Conservation (phyloP, 768 basidiomycete genomes). For the Cystofilobasidium bisporidii region DNA sequence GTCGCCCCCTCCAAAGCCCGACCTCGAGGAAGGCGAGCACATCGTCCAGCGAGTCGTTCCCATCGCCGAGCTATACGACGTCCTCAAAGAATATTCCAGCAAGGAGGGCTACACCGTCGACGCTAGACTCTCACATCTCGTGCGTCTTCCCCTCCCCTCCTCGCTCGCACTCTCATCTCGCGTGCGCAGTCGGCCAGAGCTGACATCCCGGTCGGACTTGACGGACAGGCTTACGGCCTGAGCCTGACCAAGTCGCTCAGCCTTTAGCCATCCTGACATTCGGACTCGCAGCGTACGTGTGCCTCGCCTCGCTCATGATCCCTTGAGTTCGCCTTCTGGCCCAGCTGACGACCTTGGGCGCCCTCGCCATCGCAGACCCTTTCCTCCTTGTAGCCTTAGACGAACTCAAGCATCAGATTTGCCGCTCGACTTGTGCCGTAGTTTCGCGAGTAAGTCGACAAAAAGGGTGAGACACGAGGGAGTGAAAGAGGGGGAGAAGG, state of each 20-base stretch:
- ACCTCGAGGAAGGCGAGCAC: slow-evolving; percentile 25
- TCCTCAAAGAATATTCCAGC: slow-evolving; percentile 3
- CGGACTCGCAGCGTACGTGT: too few relatives aligned
- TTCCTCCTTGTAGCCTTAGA: too few relatives aligned
- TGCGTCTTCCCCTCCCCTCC: neutral
- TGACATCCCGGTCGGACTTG: neutral
- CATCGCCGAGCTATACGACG: neutral
- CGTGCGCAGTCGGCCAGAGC: too few relatives aligned
- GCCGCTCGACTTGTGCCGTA: too few relatives aligned
- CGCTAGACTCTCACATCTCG: slow-evolving; percentile 22
- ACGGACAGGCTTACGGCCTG: slow-evolving; percentile 21
- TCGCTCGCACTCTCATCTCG: neutral
- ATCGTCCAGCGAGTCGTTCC: slow-evolving; percentile 2
- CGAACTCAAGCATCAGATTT: too few relatives aligned
- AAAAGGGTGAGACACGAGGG: too few relatives aligned
- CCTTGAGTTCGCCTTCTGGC: too few relatives aligned
- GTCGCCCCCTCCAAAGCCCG: slow-evolving; percentile 13
- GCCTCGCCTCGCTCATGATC: too few relatives aligned
- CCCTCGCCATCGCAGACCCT: too few relatives aligned
- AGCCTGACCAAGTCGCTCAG: slow-evolving; percentile 10
- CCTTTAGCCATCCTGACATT: neutral
- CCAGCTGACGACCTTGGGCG: too few relatives aligned
- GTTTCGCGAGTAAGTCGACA: too few relatives aligned
- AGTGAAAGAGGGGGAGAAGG: neutral
- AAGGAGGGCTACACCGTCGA: slow-evolving; percentile 17